These are phyloP conservation scores for Colletotrichum sp. DNA, from an alignment of 2,329 filamentous ascomycete genomes.

Conservation along the genomic window DNA sequence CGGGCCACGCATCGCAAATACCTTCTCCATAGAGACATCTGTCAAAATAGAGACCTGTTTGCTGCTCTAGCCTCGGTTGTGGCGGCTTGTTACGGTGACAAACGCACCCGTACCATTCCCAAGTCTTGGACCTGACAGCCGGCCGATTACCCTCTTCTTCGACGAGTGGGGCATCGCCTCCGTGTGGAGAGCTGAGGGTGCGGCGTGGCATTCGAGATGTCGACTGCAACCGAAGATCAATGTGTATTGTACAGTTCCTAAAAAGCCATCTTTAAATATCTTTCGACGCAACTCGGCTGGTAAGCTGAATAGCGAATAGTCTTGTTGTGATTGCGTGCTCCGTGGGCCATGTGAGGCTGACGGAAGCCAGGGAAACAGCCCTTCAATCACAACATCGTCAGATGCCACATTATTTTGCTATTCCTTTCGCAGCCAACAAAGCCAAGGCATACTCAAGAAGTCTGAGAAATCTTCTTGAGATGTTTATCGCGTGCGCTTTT, in stretches of 20 bases:
- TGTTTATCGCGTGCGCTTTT: neutral
- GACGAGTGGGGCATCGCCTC: neutral
- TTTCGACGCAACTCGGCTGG: neutral
- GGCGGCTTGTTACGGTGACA: neutral
- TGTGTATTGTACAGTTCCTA: fast-evolving
- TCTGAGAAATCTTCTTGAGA: neutral
- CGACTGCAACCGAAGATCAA: neutral
- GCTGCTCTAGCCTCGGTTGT: neutral
- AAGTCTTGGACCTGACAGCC: neutral
- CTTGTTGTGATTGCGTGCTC: neutral
- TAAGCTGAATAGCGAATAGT: neutral
- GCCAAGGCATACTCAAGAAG: neutral
- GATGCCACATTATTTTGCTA: neutral
- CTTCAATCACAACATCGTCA: neutral
- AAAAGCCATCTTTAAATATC: neutral
- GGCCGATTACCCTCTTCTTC: neutral
- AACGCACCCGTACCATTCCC: neutral
- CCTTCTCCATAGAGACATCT: neutral
- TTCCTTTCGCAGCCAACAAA: neutral
- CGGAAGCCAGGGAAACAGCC: neutral
- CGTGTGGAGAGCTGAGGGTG: neutral
- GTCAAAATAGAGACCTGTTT: fast-evolving
- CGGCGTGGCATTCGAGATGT: neutral
- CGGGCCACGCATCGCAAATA: too few relatives aligned
- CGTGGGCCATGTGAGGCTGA: neutral